These are phyloP conservation scores for Anthoceros angustus DNA, from an alignment of 225 moss, liverwort and hornwort species.

Conservation along the genomic window DNA sequence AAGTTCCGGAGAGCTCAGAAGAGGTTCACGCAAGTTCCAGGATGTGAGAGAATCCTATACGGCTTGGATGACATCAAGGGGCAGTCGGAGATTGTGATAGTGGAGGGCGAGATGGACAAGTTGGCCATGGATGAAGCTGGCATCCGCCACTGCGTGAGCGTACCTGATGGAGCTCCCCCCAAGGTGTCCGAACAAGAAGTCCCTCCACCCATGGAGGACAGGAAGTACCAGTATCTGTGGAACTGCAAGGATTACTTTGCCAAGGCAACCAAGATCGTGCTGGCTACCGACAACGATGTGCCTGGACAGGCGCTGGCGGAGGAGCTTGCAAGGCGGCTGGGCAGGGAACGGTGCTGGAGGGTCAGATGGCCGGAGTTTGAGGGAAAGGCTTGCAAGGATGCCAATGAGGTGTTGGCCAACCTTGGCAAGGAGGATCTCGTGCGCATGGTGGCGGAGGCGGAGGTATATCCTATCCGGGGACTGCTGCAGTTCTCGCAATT, in stretches of 20 bases:
- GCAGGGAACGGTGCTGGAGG: constrained; percentile 96
- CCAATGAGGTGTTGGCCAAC: constrained; percentile 66
- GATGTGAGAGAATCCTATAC: constrained; percentile 69
- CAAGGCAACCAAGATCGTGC: constrained; percentile 72
- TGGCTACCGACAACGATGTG: constrained; percentile 88
- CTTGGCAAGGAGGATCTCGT: constrained; percentile 54
- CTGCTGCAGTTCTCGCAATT: constrained; percentile 76
- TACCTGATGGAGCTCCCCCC: constrained; percentile 90
- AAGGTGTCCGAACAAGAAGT: constrained; percentile 39
- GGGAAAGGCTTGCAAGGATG: constrained; percentile 71
- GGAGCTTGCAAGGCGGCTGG: constrained; percentile 90
- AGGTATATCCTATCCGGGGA: constrained; percentile 88
- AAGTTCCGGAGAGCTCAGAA: constrained; percentile 74
- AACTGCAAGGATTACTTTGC: constrained; percentile 85
- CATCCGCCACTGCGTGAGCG: constrained; percentile 75
- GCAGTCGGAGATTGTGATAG: constrained; percentile 67
- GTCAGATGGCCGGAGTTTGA: constrained; percentile 63
- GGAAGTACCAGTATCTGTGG: constrained; percentile 87
- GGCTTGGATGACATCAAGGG: constrained; percentile 81
- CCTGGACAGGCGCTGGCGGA: constrained; percentile 92
- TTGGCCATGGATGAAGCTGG: constrained; percentile 77
- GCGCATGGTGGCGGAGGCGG: constrained; percentile 51
- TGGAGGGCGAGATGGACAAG: constrained; percentile 98
- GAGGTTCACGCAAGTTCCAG: constrained; percentile 82
- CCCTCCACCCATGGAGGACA: constrained; percentile 56